Conservation (phyloP, 2,329 filamentous ascomycete genomes). For the Sporothrix brasiliensis region DNA sequence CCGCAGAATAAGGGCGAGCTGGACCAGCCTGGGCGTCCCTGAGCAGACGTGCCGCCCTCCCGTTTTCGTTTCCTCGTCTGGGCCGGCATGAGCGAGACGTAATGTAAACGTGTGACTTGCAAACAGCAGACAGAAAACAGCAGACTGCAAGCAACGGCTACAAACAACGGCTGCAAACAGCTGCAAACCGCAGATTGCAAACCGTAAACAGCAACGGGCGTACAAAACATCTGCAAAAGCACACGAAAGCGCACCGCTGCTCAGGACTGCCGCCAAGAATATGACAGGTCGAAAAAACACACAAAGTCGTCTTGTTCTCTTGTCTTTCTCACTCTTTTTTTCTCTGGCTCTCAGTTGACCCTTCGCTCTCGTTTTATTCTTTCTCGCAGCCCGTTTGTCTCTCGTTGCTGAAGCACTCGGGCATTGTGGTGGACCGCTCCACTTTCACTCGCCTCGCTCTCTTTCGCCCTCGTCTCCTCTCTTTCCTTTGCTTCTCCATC, state of each 20-base stretch:
- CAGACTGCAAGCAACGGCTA: too few relatives aligned
- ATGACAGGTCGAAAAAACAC: slow-evolving; percentile 23
- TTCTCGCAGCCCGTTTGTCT: not conserved
- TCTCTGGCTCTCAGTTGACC: not conserved
- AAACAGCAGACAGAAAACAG: too few relatives aligned
- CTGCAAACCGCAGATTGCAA: too few relatives aligned
- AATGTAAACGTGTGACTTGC: not conserved
- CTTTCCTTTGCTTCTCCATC: not conserved
- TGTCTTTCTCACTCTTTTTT: not conserved
- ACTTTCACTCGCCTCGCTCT: slow-evolving; percentile 3
- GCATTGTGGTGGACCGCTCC: slow-evolving; percentile 11
- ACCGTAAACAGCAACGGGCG: not conserved
- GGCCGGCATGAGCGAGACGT: not conserved
- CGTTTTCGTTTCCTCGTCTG: not conserved
- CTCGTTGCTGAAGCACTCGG: slow-evolving; percentile 7
- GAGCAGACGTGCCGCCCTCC: not conserved
- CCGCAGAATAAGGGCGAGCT: not conserved
- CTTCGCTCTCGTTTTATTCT: not conserved
- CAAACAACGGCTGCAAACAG: too few relatives aligned
- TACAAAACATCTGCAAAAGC: slow-evolving; percentile 24
- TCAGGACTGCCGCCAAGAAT: not conserved
- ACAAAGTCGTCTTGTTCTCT: not conserved
- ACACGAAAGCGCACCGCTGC: slow-evolving; percentile 14
- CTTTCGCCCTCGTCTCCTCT: not conserved
- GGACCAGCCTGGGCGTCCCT: too few relatives aligned